Base-by-base conservation (phyloP, 768 basidiomycete genomes). In the Dacryopinax spathularia region DNA sequence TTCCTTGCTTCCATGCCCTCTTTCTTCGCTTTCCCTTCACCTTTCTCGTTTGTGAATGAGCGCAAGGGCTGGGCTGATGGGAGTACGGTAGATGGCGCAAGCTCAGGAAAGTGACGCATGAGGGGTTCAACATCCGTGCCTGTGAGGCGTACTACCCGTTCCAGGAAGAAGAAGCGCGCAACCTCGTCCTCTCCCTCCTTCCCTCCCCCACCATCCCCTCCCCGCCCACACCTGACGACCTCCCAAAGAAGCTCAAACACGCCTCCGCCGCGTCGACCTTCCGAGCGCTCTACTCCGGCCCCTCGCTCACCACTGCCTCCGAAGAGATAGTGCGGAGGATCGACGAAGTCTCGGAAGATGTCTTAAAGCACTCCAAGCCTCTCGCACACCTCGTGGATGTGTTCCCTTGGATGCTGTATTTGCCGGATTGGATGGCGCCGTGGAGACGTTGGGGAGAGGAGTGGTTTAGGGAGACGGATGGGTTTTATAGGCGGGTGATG, bases 131-230 rank as follows among this genome's bases (percentile, higher is more conserved):
- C 48, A 29, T 56, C 6, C 48, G 48, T 29, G 48, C 48, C 10
- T 56, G 48, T 20, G 48, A 10, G 6, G 10, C 48, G 3, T 56
- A 56, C 48, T 56, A 56, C 48, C 48, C 48, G 25, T 56, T 56
- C 48, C 48, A 56, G 18, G 7, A 13, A 6, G 25, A 22, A 22
- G 48, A 56, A 56, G 48, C 48, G 25, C 10, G 25, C 48, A 25
- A 56, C 48, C 48, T 56, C 29, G 48, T 56, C 5, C 48, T 56
- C 48, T 56, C 48, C 48, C 48, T 56, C 29, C 48, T 56, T 22
- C 43, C 43, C 48, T 56, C 48, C 48, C 22, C 48, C 3, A 2
- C 48, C 25, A 6, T n/a, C n/a, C n/a, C 25, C 13, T 56, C 48
- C 48, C 5, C 5, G 6, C 2, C 48, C 22, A 15, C 48, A 20